Base-by-base conservation (phyloP, 2,329 filamentous ascomycete genomes). In the Xylaria sp. region DNA sequence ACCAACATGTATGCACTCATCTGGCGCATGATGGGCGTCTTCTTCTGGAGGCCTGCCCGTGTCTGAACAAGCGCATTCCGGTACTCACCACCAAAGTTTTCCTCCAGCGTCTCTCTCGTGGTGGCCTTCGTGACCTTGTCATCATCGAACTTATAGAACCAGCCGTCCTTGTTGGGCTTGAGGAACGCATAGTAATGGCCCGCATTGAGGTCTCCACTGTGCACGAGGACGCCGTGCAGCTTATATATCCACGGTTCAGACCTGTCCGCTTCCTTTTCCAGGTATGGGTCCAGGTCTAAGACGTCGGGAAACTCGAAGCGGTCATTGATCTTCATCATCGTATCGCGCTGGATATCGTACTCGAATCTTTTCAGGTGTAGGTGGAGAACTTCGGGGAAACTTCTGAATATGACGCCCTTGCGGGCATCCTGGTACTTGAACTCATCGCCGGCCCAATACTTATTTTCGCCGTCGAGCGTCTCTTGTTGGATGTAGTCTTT, bases 271-370 rank as follows among this genome's bases (percentile, higher is more conserved):
- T 91, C 87, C 20, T 91, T 87, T 11, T 91, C 89, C 18, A 99
- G 84, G 69, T 94, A 99, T 0, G 92, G 92, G 0, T 90, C 80
- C 6, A 92, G 91, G 68, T 96, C 90, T 66, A 92, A 91, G 52
- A 84, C 76, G 56, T 95, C 90, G 1, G 91, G 91, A 62, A 94
- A 96, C 67, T 95, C 91, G 75, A 94, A 93, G 52, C 91, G 86
- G 65, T 95, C 91, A 66, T 96, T 95, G 70, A 99, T 92, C 76
- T 99, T 99, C 89, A 96, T 97, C 90, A 97, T 97, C 60, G 91
- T 92, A 69, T 97, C 93, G 64, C 91, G 86, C 63, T 96, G 89
- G 66, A 97, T 90, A 73, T 99, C 94, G 74, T 99, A 99, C 71
- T 99, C 92, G 72, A 99, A 99, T 48, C 94, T 89, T 76, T 97